Evolutionary conservation across 2,329 filamentous ascomycete genomes (phyloP), one percentile per base, ranked within the genome.

Genomic region (Cylindrodendrum hubeiense): DNA sequence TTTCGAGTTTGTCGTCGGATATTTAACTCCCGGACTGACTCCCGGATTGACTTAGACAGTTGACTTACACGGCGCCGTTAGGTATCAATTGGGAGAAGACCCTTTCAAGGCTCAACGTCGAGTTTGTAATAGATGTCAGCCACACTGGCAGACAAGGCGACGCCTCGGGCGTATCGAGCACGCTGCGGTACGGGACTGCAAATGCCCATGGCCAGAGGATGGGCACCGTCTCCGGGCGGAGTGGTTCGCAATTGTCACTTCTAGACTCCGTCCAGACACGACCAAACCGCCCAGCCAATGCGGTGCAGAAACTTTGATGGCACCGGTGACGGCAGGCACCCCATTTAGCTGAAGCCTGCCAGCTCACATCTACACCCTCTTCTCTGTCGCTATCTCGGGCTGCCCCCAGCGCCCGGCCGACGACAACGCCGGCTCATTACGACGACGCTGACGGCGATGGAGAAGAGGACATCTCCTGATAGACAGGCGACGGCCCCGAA

Each of bases 31-130:
- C 33, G 28, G 1, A 21, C 13, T 19, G 53, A 47, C 60, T 57
- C 9, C 9, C 33, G 3, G 33, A 34, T 12, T 34, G 33, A 34
- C 33, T 34, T 34, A n/a, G n/a, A n/a, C n/a, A n/a, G n/a, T n/a
- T 30, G 28, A 30, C 28, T 30, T 62, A 47, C 46, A 57, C 60
- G 15, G 26, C 46, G 7, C 34, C 37, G 30, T 64, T 54, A 46
- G 61, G 61, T 59, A 55, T 43, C 61, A 59, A 59, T 64, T 59
- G 61, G 61, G 61, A 64, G 61, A 64, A 26, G 28, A 47, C 28
- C 46, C n/a, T 5, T 47, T 63, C n/a, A n/a, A n/a, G n/a, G n/a
- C n/a, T 57, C 60, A 63, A 63, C 37, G 28, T 24, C n/a, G 41
- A 22, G 19, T 56, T 41, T 34, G 39, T 33, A 15, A 24, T 17